A percentile compares a stretch with the other conserved stretches of the same genome.
phyloP scores from a whole-genome alignment of 179 eudicot genomes.

The Vitellaria paradoxa region DNA sequence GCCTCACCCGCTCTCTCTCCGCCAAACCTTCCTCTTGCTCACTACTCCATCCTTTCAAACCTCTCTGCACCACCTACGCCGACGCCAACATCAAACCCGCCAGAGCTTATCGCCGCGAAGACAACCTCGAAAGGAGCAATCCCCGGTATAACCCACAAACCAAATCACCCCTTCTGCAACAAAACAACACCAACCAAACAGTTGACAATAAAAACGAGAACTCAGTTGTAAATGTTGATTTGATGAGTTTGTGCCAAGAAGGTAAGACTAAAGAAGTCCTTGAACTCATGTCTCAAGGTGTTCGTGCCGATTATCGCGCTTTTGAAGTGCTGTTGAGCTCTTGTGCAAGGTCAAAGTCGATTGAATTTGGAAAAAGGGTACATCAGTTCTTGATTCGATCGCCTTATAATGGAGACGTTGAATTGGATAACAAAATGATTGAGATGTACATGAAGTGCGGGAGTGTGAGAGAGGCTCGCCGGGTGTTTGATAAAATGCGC shows the following conservation, averaged over 20 bases:
- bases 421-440: constrained; percentile 25
- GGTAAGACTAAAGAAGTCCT: constrained; percentile 29
- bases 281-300: constrained; percentile 25
- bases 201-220: not conserved
- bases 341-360: constrained; percentile 17
- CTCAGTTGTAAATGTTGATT: constrained; percentile 8
- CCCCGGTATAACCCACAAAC: not conserved
- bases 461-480: constrained; percentile 33
- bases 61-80: constrained; percentile 8
- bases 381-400: constrained; percentile 25
- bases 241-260: constrained; percentile 21
- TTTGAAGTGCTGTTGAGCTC: constrained; percentile 21
- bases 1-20: not conserved
- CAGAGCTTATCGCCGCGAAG: constrained; percentile 6
- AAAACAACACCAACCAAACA: constrained; percentile 6
- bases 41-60: not conserved
- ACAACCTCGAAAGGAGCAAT: not conserved
- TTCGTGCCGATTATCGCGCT: constrained; percentile 7
- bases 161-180: not conserved
- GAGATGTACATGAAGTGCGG: constrained; percentile 32
- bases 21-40: not conserved
- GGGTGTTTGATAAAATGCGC: constrained; percentile 41
- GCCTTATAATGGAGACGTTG: constrained; percentile 18
- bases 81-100: not conserved
- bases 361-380: constrained; percentile 26